Conservation (phyloP, 805 yeast species). For the Sungouiella thailandica region DNA sequence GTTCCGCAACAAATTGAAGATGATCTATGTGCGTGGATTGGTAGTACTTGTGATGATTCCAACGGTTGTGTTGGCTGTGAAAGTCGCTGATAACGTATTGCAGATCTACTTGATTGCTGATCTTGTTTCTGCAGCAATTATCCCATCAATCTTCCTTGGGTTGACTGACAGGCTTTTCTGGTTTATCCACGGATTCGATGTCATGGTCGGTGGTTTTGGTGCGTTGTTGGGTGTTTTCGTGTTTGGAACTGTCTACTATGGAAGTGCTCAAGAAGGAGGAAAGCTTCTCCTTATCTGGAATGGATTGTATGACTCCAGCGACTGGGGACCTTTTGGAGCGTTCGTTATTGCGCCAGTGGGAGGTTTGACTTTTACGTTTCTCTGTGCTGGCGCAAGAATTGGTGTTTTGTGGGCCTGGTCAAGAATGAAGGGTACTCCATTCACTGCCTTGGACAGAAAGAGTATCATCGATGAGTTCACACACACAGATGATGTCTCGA, state of each 20-base stretch:
- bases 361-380: constrained; percentile 55
- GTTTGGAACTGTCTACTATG: constrained; percentile 79
- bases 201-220: constrained; percentile 78
- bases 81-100: constrained; percentile 75
- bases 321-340: constrained; percentile 95
- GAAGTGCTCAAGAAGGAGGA: constrained; percentile 71
- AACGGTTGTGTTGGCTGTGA: constrained; percentile 74
- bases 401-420: constrained; percentile 25
- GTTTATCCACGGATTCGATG: constrained; percentile 74
- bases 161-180: constrained; percentile 55
- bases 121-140: constrained; percentile 77
- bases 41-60: constrained; percentile 83
- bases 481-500: constrained; percentile 1
- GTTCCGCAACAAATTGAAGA: constrained; percentile 72
- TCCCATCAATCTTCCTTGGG: constrained; percentile 81
- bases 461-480: constrained; percentile 11
- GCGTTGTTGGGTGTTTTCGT: constrained; percentile 76
- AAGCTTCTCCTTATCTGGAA: constrained; percentile 66
- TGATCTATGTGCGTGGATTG: constrained; percentile 61
- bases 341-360: constrained; percentile 88
- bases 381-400: constrained; percentile 48
- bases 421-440: constrained; percentile 31
- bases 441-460: constrained; percentile 40
- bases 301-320: constrained; percentile 70
- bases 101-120: constrained; percentile 90